Evolutionary conservation across 306 rosid species (phyloP).

Genomic region (Cyamopsis tetragonoloba): DNA sequence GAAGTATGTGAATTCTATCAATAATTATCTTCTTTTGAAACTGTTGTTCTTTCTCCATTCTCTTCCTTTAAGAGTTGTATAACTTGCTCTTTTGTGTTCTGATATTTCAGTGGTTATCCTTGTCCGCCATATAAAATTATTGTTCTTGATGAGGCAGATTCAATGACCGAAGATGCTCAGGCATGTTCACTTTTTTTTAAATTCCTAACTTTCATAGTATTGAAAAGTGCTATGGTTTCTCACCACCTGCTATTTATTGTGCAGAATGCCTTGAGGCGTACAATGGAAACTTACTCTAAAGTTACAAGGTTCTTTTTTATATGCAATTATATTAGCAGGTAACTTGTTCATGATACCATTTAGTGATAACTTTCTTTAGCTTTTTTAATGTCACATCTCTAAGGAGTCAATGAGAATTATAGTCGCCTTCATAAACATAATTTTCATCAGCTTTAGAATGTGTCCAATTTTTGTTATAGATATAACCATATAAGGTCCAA

Average conservation of each 20-base stretch:
- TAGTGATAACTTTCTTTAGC: not conserved
- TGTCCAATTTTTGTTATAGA: not conserved
- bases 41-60: not conserved
- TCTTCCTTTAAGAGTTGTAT: not conserved
- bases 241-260: constrained; percentile 9
- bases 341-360: not conserved
- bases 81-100: not conserved
- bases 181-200: constrained; percentile 32
- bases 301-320: constrained; percentile 91
- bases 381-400: not conserved
- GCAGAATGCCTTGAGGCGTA: constrained; percentile 93
- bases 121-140: constrained; percentile 92
- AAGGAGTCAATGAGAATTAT: not conserved
- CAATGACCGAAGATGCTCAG: constrained; percentile 99
- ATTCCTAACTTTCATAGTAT: not conserved
- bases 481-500: not conserved
- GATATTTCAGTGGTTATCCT: constrained; percentile 61
- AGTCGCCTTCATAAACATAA: not conserved
- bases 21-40: not conserved
- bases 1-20: constrained; percentile 40
- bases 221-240: not conserved
- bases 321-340: constrained; percentile 98
- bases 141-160: constrained; percentile 94
- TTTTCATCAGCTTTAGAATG: constrained; percentile 2
- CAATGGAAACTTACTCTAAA: constrained; percentile 94